Evolutionary conservation across 768 basidiomycete species (phyloP), one percentile per base, ranked within the genome.

Genomic region (Pleurotus citrinopileatus): DNA sequence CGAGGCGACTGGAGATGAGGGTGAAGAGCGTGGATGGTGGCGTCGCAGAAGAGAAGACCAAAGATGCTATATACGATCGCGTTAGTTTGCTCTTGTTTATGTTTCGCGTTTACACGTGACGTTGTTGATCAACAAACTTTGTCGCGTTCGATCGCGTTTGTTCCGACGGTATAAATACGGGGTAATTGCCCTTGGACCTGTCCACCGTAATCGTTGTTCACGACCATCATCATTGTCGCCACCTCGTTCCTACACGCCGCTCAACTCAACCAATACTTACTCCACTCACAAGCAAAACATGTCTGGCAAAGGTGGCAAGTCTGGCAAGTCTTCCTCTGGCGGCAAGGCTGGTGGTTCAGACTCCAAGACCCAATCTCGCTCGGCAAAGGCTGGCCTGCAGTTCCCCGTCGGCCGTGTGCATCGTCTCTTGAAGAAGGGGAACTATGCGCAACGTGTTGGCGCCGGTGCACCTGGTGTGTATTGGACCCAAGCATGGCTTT

Each of bases 351-450:
- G 73, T 46, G 74, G 74, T 57, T 73, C 71, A 26, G 67, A 61
- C 15, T 57, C 67, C 55, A 87, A 87, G 64, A 71, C 84, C 3
- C 81, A 83, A 61, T 88, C 87, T 12, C 83, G 86, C 51, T 88
- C 86, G 20, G 77, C 86, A 52, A 87, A 86, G 64, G 86, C 86
- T 10, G 86, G 86, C 61, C 81, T 88, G 53, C 85, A 89, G 67
- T 90, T 94, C 77, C 91, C 91, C 52, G 91, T 94, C 61, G 91
- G 91, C 79, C 91, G 91, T 87, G 84, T 93, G 57, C 91, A 91
- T 74, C 85, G 89, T 82, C 82, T 91, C 38, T 70, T 93, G 70
- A 91, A 91, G 79, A 83, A 82, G 70, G 91, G 91, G 52, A 92
- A 93, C 77, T 93, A 91, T 59, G 87, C 88, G 46, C 86, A 89